A percentile compares a stretch with the other conserved stretches of the same genome.
These are phyloP conservation scores for Epichloe gansuensis DNA, from an alignment of 2,329 filamentous ascomycete genomes.

Conservation along the genomic window DNA sequence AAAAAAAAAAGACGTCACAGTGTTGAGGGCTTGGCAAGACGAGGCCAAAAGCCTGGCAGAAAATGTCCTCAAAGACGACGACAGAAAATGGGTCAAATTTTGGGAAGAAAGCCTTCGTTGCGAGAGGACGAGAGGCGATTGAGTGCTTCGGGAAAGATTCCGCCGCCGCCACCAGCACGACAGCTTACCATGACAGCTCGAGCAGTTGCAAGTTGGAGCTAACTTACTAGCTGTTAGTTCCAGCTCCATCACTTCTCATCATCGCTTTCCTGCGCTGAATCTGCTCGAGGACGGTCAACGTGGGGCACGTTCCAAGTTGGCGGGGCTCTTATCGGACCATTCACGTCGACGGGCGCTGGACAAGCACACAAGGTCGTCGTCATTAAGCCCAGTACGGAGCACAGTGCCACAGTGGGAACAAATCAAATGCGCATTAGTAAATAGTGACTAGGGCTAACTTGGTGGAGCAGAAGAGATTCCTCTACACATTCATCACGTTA, in stretches of 20 bases:
- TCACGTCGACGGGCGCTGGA: background rate
- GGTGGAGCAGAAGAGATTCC: too few relatives aligned
- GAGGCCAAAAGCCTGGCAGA: background rate
- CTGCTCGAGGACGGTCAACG: background rate
- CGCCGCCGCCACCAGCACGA: background rate
- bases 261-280: background rate
- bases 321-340: slow-evolving; percentile 6
- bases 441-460: too few relatives aligned
- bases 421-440: too few relatives aligned
- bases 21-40: background rate
- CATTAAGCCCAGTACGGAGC: background rate
- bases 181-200: background rate
- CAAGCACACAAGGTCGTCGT: background rate
- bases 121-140: background rate
- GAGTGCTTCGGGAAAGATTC: background rate
- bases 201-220: background rate
- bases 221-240: too few relatives aligned
- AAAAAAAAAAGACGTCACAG: background rate
- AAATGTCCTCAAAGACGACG: background rate
- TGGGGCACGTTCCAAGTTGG: slow-evolving; percentile 5
- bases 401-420: too few relatives aligned
- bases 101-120: background rate
- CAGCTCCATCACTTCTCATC: background rate
- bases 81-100: background rate
- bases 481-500: too few relatives aligned